Conservation (phyloP, 441 rosid species). For the Jatropha podagrica region DNA sequence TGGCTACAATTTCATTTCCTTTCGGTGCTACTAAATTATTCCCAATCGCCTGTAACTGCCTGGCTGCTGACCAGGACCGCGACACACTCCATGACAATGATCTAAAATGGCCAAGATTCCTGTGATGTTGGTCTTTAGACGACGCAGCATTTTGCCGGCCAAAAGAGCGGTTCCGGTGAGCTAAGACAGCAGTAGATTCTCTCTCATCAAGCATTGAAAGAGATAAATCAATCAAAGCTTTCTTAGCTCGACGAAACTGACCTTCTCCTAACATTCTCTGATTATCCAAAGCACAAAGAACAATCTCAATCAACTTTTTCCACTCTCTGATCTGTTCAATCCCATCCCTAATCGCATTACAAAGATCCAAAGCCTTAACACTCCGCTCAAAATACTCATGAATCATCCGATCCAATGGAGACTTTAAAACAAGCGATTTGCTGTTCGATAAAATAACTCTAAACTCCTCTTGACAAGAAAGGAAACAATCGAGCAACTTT, state of each 20-base stretch:
- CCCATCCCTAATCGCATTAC: slow-evolving; percentile 91
- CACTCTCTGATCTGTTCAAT: slow-evolving; percentile 87
- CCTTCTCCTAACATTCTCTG: slow-evolving; percentile 70
- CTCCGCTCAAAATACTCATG: slow-evolving; percentile 70
- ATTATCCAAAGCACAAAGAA: slow-evolving; percentile 56
- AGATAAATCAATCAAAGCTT: slow-evolving; percentile 70
- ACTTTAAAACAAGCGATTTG: slow-evolving; percentile 25
- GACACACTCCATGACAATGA: slow-evolving; percentile 93
- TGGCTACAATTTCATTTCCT: slow-evolving; percentile 49
- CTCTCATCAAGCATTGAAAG: slow-evolving; percentile 84
- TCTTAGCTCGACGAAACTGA: slow-evolving; percentile 80
- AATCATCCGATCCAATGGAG: slow-evolving; percentile 70
- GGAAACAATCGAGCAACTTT: slow-evolving; percentile 62
- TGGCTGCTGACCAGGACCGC: slow-evolving; percentile 87
- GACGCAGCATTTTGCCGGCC: slow-evolving; percentile 48
- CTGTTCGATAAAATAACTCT: slow-evolving; percentile 42
- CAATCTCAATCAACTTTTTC: slow-evolving; percentile 82
- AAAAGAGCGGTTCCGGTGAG: slow-evolving; percentile 77
- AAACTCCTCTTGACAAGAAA: slow-evolving; percentile 72
- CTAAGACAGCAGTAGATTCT: slow-evolving; percentile 44
- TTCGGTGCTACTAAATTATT: slow-evolving; percentile 57
- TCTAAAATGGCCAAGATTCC: slow-evolving; percentile 59
- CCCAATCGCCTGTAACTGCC: slow-evolving; percentile 82
- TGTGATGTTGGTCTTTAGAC: slow-evolving; percentile 41
- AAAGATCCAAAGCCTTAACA: slow-evolving; percentile 87